A percentile compares a stretch with the other conserved stretches of the same genome.
phyloP scores from a whole-genome alignment of 1,284 basidiomycete species.

The Marasmius fiardii region DNA sequence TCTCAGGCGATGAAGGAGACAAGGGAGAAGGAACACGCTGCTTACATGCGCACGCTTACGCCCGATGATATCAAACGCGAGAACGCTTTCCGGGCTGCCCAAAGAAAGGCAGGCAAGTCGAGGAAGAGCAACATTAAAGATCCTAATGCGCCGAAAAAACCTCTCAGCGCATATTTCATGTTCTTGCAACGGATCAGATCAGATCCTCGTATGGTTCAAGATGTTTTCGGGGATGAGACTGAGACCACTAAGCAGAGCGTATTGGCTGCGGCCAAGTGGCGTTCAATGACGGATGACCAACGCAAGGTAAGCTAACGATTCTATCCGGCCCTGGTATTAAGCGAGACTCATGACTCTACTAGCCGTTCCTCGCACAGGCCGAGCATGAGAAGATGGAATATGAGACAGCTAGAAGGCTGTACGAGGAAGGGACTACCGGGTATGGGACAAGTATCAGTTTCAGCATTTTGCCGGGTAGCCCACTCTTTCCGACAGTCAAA shows the following conservation, averaged over 20 bases:
- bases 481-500: conserved; percentile 55
- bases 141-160: conserved; percentile 95
- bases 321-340: conserved; percentile 12
- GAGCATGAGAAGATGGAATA: conserved; percentile 93
- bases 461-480: conserved; percentile 67
- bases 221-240: conserved; percentile 89
- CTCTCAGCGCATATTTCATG: conserved; percentile 92
- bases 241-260: conserved; percentile 96
- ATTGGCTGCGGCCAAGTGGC: conserved; percentile 89
- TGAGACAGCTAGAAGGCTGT: conserved; percentile 75
- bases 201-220: conserved; percentile 65
- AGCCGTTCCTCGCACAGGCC: conserved; percentile 89
- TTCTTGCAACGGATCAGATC: conserved; percentile 87
- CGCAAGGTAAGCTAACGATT: conserved; percentile 66
- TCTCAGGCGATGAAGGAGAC: conserved; percentile 84
- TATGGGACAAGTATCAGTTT: conserved; percentile 75
- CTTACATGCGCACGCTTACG: conserved; percentile 87
- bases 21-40: conserved; percentile 77
- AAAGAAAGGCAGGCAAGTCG: conserved; percentile 91
- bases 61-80: conserved; percentile 95
- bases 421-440: conserved; percentile 76
- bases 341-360: conserved; percentile 13
- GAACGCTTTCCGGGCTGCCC: conserved; percentile 88
- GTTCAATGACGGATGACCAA: conserved; percentile 87
- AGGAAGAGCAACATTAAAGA: conserved; percentile 95